A percentile compares a stretch with the other conserved stretches of the same genome.
Evolutionary conservation across 768 basidiomycete genomes (phyloP).

Genomic region (Lentinula edodes): DNA sequence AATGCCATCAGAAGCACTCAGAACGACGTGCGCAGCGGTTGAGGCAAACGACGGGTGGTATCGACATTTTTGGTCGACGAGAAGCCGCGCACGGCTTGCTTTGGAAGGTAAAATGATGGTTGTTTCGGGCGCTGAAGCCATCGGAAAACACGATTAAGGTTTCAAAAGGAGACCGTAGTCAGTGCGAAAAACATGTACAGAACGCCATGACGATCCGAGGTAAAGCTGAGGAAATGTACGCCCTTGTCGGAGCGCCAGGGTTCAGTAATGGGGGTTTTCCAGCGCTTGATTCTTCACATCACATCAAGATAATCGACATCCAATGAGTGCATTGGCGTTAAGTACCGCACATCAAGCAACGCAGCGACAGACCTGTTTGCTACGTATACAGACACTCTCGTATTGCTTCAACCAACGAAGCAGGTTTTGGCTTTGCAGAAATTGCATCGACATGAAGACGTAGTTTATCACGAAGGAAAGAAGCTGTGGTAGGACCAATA

Average conservation of each 20-base stretch:
- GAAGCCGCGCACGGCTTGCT: not conserved
- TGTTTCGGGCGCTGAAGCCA: not conserved
- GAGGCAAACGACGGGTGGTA: conserved; percentile 13
- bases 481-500: conserved; percentile 64
- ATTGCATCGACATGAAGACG: conserved; percentile 48
- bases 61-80: not conserved
- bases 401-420: conserved; percentile 37
- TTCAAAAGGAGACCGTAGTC: not conserved
- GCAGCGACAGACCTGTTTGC: not conserved
- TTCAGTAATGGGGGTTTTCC: not conserved
- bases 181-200: not conserved
- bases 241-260: conserved; percentile 5
- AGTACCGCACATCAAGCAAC: not conserved
- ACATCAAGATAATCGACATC: too few species aligned
- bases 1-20: conserved; percentile 26
- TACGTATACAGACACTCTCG: not conserved
- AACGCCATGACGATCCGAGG: not conserved
- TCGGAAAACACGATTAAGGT: not conserved
- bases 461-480: conserved; percentile 42
- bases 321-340: too few species aligned
- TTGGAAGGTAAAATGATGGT: not conserved
- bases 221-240: not conserved
- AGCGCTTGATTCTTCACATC: not conserved
- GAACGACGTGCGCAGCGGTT: conserved; percentile 14
- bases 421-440: conserved; percentile 51